Conservation (phyloP, 371 early-diverging fungal species). For the Mortierella sp. region DNA sequence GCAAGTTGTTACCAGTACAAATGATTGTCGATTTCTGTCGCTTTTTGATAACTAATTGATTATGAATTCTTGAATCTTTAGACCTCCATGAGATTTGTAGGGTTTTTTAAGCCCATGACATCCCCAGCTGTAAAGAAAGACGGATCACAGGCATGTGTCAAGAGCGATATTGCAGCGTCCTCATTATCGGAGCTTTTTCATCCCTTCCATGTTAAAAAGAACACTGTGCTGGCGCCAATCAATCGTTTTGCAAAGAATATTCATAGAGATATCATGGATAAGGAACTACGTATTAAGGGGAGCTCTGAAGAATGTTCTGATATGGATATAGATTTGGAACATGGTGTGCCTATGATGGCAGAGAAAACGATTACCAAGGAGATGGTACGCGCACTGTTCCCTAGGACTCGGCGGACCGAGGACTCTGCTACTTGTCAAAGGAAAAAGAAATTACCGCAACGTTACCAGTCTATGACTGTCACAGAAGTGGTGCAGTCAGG, state of each 20-base stretch:
- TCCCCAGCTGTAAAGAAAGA: conserved; percentile 33
- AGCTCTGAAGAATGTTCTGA: background rate
- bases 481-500: conserved; percentile 26
- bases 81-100: conserved; percentile 44
- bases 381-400: conserved; percentile 20
- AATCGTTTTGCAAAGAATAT: conserved; percentile 43
- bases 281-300: conserved; percentile 21
- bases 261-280: conserved; percentile 35
- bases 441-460: conserved; percentile 31
- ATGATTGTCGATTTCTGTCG: background rate
- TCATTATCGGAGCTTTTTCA: conserved; percentile 63
- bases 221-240: conserved; percentile 61
- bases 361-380: background rate
- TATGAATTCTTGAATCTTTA: background rate
- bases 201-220: conserved; percentile 74
- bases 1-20: conserved; percentile 7
- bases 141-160: conserved; percentile 12
- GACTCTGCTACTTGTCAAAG: conserved; percentile 7
- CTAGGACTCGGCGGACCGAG: background rate
- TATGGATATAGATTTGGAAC: conserved; percentile 24
- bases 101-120: conserved; percentile 44
- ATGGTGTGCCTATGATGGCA: background rate
- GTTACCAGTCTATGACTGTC: conserved; percentile 38
- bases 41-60: background rate
- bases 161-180: conserved; percentile 27